Evolutionary conservation across 1,284 basidiomycete species (phyloP).

Genomic region (Marasmius fiardii): DNA sequence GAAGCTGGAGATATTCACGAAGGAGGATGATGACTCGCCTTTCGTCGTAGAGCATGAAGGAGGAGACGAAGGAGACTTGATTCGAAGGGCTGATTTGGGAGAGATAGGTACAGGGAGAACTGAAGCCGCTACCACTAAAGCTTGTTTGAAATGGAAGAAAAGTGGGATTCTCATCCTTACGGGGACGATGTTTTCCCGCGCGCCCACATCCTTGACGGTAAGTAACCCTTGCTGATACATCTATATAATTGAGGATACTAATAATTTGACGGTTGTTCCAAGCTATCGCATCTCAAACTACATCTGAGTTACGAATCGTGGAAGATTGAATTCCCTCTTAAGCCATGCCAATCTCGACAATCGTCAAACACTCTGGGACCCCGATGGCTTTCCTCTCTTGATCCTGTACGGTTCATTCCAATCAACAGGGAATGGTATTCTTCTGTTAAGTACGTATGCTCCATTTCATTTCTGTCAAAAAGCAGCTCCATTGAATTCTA

Average conservation of each 20-base stretch:
- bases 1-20: slow-evolving; percentile 55
- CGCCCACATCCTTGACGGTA: slow-evolving; percentile 36
- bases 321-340: slow-evolving; percentile 60
- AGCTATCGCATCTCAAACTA: slow-evolving; percentile 53
- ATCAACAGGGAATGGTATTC: slow-evolving; percentile 45
- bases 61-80: slow-evolving; percentile 13
- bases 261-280: background rate
- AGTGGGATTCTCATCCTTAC: slow-evolving; percentile 51
- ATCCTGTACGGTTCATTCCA: slow-evolving; percentile 49
- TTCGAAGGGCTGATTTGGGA: slow-evolving; percentile 43
- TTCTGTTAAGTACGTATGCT: slow-evolving; percentile 44
- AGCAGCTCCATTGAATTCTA: slow-evolving; percentile 3
- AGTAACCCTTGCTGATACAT: too few relatives aligned
- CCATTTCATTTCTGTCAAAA: too few relatives aligned
- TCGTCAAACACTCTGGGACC: slow-evolving; percentile 24
- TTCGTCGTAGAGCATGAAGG: slow-evolving; percentile 48
- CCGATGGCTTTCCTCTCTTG: slow-evolving; percentile 54
- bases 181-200: slow-evolving; percentile 50
- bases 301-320: slow-evolving; percentile 55
- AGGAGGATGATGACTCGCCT: slow-evolving; percentile 32
- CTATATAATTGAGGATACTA: background rate
- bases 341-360: slow-evolving; percentile 34
- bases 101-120: slow-evolving; percentile 25
- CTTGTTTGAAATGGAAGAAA: slow-evolving; percentile 53
- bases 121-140: slow-evolving; percentile 22